Evolutionary conservation across 2,329 filamentous ascomycete genomes (phyloP), one percentile per base, ranked within the genome.

Genomic region (Fusarium duplospermum): DNA sequence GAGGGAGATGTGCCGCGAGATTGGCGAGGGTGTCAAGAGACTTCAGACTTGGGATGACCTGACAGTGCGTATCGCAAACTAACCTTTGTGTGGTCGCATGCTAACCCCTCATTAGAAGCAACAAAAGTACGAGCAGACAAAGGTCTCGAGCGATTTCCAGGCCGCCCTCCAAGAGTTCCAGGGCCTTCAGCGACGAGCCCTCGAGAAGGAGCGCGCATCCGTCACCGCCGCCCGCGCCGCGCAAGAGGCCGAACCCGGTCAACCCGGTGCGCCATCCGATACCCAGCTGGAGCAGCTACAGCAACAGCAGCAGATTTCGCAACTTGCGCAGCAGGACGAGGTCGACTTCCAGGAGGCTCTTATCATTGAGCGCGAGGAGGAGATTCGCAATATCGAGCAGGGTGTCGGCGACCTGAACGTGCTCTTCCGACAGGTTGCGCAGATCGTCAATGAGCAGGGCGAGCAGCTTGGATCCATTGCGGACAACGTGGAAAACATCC

Each of bases 301-400:
- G 73, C 91, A 93, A 80, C 89, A 93, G 76, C 90, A 96, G 24
- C 72, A 78, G 78, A 92, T 95, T 76, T 87, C 93, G 14, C 93
- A 94, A 65, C 88, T 98, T 10, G 96, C 95, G 1, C 90, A 94
- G 31, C 96, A 99, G 82, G 93, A 94, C 77, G 97, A 99, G 80
- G 96, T 99, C 50, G 96, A 99, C 81, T 99, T 98, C 85, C 96
- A 99, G 81, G 96, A 99, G 77, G 92, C 93, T 18, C 87, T 99
- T 67, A 99, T 99, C 80, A 92, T 97, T 70, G 96, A 99, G 87
- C 95, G 97, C 63, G 96, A 99, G 83, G 92, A 94, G 66, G 96
- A 99, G 86, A 99, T 99, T 76, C 92, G 95, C 71, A 97, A 97
- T 81, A 99, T 99, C 79, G 96, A 98, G 85, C 95, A 98, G 83